Evolutionary conservation across 495 filamentous ascomycete species (phyloP).

Genomic region (Friedmanniomyces endolithicus): DNA sequence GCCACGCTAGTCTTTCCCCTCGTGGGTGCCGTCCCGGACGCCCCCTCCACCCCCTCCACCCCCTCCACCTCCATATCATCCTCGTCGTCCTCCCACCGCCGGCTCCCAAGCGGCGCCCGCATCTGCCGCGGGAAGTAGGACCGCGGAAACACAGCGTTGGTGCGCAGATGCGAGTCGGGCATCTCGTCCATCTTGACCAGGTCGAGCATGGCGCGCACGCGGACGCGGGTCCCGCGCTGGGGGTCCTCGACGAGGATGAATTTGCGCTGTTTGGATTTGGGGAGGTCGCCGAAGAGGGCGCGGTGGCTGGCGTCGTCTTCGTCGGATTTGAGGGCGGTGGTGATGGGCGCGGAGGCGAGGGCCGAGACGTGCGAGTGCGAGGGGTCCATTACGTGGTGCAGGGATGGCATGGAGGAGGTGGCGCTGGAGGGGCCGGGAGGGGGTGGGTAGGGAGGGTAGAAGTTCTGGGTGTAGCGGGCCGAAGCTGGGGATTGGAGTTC

Average conservation of each 20-base stretch:
- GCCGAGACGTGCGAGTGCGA: conserved; percentile 37
- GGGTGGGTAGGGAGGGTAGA: conserved; percentile 59
- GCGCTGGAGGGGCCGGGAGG: conserved; percentile 42
- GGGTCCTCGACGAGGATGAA: conserved; percentile 91
- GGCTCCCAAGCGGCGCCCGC: conserved; percentile 59
- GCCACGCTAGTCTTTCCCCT: conserved; percentile 48
- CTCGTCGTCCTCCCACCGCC: conserved; percentile 44
- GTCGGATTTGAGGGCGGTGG: conserved; percentile 27
- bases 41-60: conserved; percentile 19
- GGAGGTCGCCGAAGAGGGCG: conserved; percentile 72
- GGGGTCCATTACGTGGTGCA: conserved; percentile 53
- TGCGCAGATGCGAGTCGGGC: conserved; percentile 81
- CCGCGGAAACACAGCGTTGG: conserved; percentile 77
- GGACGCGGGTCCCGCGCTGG: conserved; percentile 60
- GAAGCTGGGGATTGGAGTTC: conserved; percentile 18
- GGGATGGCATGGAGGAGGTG: conserved; percentile 55
- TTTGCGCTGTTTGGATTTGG: conserved; percentile 79
- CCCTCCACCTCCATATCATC: conserved; percentile 26
- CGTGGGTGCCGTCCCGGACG: conserved; percentile 23
- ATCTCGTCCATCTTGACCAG: conserved; percentile 84
- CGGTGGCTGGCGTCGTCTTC: conserved; percentile 38
- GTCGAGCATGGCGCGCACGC: conserved; percentile 79
- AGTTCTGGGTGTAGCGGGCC: conserved; percentile 66
- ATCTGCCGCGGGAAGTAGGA: conserved; percentile 82
- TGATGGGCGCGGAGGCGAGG: conserved; percentile 26